Percentiles rank a stretch among this genome's conserved stretches.
Evolutionary conservation across 2,329 filamentous ascomycete genomes (phyloP).

Genomic region (Neodidymelliopsis sp.): DNA sequence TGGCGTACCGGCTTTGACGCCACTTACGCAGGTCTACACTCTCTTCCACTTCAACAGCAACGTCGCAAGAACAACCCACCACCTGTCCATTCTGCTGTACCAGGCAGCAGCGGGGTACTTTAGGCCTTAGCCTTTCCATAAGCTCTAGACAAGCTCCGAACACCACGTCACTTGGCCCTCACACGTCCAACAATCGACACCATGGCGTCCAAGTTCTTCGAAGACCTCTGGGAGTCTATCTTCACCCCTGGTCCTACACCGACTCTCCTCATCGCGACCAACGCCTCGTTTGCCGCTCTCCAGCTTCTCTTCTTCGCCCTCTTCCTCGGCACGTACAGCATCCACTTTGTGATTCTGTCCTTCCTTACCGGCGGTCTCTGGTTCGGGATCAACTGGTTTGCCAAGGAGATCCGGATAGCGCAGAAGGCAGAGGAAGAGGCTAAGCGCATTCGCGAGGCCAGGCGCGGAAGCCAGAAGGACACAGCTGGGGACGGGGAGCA

Average conservation of each 20-base stretch:
- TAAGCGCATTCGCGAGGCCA: slow-evolving; percentile 52
- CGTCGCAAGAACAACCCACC: slow-evolving; percentile 5
- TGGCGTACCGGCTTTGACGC: slow-evolving; percentile 17
- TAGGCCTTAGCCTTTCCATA: slow-evolving; percentile 1
- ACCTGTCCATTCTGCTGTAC: slow-evolving; percentile 3
- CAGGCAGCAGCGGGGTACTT: slow-evolving; percentile 19
- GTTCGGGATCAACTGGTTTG: slow-evolving; percentile 98
- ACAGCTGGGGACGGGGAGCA: slow-evolving; percentile 36
- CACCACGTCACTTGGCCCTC: slow-evolving; percentile 6
- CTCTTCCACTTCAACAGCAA: background rate
- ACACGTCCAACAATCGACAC: background rate
- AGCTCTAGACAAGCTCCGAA: slow-evolving; percentile 5
- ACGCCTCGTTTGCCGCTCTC: slow-evolving; percentile 84
- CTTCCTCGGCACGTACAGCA: slow-evolving; percentile 80
- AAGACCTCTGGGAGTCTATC: slow-evolving; percentile 87
- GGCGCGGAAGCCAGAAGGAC: slow-evolving; percentile 54
- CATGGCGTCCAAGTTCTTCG: slow-evolving; percentile 62
- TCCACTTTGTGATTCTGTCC: slow-evolving; percentile 88
- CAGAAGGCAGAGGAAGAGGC: slow-evolving; percentile 59
- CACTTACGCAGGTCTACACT: slow-evolving; percentile 12
- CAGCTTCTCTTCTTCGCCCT: slow-evolving; percentile 80
- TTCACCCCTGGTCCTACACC: slow-evolving; percentile 93
- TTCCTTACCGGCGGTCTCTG: slow-evolving; percentile 81
- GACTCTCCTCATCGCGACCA: slow-evolving; percentile 86
- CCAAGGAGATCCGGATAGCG: slow-evolving; percentile 65